These are phyloP conservation scores for Cystobasidiaceae sp. DNA, from an alignment of 1,284 basidiomycete species.

Conservation along the genomic window DNA sequence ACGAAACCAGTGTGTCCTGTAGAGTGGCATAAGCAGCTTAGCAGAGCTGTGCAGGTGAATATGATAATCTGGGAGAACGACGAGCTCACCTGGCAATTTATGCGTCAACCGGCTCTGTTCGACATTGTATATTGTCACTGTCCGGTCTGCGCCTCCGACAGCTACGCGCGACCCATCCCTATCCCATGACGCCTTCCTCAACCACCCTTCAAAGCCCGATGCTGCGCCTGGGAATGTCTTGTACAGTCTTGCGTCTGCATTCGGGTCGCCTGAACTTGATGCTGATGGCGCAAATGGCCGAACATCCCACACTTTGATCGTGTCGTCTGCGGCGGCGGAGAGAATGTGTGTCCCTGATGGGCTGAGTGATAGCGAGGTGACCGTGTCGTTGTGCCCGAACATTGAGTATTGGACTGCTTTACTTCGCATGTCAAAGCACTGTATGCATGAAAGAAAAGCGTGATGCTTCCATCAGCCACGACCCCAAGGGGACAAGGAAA, in stretches of 20 bases:
- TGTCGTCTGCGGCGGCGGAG: slow-evolving; percentile 79
- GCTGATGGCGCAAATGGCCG: slow-evolving; percentile 78
- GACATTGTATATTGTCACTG: slow-evolving; percentile 86
- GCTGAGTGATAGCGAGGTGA: slow-evolving; percentile 76
- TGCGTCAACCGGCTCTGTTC: slow-evolving; percentile 49
- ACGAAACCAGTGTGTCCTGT: slow-evolving; percentile 81
- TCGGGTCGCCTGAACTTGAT: slow-evolving; percentile 43
- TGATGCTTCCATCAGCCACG: neutral
- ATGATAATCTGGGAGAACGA: too few species aligned
- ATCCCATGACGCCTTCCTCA: slow-evolving; percentile 69
- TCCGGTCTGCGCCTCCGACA: slow-evolving; percentile 52
- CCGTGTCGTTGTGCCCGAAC: slow-evolving; percentile 60
- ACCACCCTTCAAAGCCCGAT: slow-evolving; percentile 80
- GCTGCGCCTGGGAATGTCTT: slow-evolving; percentile 71
- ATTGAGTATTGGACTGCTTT: slow-evolving; percentile 54
- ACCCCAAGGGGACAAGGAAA: neutral
- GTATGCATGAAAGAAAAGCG: neutral
- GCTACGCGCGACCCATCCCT: slow-evolving; percentile 48
- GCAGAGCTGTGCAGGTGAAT: too few species aligned
- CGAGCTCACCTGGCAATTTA: slow-evolving; percentile 60
- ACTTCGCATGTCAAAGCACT: slow-evolving; percentile 70
- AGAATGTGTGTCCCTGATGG: slow-evolving; percentile 78
- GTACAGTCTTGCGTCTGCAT: slow-evolving; percentile 58
- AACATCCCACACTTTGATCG: slow-evolving; percentile 79
- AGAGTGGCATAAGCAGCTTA: too few species aligned